phyloP scores from a whole-genome alignment of 345 rosid species.

The Eucalyptus microcorys region DNA sequence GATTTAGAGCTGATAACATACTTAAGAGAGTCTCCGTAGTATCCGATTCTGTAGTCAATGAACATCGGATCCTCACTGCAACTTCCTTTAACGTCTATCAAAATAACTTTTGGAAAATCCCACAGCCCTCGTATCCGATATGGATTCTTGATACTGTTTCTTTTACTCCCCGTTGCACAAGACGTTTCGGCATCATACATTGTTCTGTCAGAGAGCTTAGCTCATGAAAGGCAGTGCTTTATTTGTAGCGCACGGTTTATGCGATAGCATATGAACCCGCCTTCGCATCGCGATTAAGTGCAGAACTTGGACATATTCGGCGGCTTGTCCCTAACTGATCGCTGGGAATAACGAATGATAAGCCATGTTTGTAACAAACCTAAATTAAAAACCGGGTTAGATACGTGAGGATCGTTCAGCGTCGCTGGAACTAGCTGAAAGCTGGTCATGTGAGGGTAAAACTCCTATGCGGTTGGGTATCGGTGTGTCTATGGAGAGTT shows the following conservation, averaged over 20 bases:
- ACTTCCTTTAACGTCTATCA: neutral
- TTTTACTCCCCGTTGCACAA: neutral
- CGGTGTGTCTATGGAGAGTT: neutral
- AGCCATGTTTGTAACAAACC: neutral
- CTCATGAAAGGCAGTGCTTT: neutral
- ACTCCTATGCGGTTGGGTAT: neutral
- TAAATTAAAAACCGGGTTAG: neutral
- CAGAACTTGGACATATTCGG: neutral
- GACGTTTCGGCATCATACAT: neutral
- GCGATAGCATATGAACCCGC: neutral
- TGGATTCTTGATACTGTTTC: neutral
- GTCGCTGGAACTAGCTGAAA: neutral
- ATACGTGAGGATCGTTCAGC: neutral
- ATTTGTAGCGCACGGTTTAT: neutral
- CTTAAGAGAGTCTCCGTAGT: neutral
- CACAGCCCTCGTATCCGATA: neutral
- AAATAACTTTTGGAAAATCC: neutral
- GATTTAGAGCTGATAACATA: neutral
- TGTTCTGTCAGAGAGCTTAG: neutral
- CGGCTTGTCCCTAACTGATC: neutral
- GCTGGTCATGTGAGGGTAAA: neutral
- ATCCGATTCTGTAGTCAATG: neutral
- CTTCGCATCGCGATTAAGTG: neutral
- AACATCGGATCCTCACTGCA: neutral
- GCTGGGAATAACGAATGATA: neutral